Conservation (phyloP, 192 early-diverging fungal genomes). For the Paraglomus brasilianum region DNA sequence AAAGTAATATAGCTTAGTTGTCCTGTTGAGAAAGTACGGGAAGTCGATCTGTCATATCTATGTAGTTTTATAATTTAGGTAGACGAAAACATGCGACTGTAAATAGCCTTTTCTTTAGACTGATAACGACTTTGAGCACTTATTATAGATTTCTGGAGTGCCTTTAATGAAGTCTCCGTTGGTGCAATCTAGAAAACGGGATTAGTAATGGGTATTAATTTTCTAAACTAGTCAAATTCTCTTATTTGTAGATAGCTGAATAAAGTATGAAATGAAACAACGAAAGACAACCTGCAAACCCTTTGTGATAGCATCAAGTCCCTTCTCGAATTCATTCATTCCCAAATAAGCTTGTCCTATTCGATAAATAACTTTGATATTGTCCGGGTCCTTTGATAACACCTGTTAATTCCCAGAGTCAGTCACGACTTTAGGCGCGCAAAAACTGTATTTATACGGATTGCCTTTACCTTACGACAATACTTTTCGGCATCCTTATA, state of each 20-base stretch:
- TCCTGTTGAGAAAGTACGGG: too few species aligned
- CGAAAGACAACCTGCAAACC: conserved; percentile 38
- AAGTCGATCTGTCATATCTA: too few species aligned
- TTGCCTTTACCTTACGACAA: conserved; percentile 29
- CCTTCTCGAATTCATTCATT: conserved; percentile 43
- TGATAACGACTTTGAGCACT: not conserved
- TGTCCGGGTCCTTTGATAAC: conserved; percentile 34
- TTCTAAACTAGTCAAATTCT: not conserved
- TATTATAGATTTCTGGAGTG: not conserved
- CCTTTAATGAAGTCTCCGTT: not conserved
- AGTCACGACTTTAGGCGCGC: not conserved
- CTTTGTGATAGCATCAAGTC: conserved; percentile 32
- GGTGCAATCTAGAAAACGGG: not conserved
- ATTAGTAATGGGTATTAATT: not conserved
- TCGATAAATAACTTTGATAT: conserved; percentile 45
- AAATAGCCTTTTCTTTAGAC: conserved; percentile 9
- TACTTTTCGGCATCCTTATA: conserved; percentile 32
- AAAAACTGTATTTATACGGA: not conserved
- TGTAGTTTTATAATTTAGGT: not conserved
- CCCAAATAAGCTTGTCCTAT: conserved; percentile 45
- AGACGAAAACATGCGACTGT: conserved; percentile 8
- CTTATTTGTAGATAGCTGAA: not conserved
- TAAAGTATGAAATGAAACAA: conserved; percentile 30
- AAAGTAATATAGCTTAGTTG: too few species aligned
- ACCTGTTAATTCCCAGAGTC: conserved; percentile 15